These are phyloP conservation scores for Kwoniella sp. DNA, from an alignment of 768 basidiomycete genomes.

Conservation along the genomic window DNA sequence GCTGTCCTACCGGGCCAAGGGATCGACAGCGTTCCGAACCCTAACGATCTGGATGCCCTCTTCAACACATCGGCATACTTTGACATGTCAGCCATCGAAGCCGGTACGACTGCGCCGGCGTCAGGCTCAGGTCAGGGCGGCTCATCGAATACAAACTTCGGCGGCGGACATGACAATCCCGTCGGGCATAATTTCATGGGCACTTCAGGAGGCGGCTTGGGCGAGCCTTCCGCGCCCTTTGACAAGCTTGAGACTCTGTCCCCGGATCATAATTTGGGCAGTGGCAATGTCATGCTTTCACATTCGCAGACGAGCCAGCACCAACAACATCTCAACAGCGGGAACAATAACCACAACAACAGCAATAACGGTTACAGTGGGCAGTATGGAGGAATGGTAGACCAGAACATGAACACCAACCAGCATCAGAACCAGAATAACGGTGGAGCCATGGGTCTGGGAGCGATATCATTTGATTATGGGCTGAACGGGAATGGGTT, in stretches of 20 bases:
- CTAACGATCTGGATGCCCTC: slow-evolving; percentile 47
- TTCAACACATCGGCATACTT: slow-evolving; percentile 56
- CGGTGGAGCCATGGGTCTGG: not conserved
- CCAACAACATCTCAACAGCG: not conserved
- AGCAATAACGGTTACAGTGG: not conserved
- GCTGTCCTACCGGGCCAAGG: slow-evolving; percentile 10
- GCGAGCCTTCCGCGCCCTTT: slow-evolving; percentile 42
- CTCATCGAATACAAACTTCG: slow-evolving; percentile 9
- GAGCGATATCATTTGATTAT: slow-evolving; percentile 28
- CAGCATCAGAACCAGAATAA: slow-evolving; percentile 8
- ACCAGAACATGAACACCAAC: not conserved
- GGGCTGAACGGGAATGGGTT: slow-evolving; percentile 30
- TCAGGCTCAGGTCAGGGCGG: not conserved
- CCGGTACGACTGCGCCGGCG: slow-evolving; percentile 27
- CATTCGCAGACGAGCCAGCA: not conserved
- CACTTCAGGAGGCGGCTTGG: slow-evolving; percentile 15
- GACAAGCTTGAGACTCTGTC: slow-evolving; percentile 45
- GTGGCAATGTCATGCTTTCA: slow-evolving; percentile 29
- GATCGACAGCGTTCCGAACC: not conserved
- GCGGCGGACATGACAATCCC: slow-evolving; percentile 3
- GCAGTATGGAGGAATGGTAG: not conserved
- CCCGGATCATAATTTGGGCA: slow-evolving; percentile 29
- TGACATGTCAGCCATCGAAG: slow-evolving; percentile 48
- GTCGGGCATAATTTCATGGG: not conserved
- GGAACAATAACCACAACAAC: not conserved